Evolutionary conservation across 2,329 filamentous ascomycete genomes (phyloP), one percentile per base, ranked within the genome.

Genomic region (Ophiocordyceps robertsii): DNA sequence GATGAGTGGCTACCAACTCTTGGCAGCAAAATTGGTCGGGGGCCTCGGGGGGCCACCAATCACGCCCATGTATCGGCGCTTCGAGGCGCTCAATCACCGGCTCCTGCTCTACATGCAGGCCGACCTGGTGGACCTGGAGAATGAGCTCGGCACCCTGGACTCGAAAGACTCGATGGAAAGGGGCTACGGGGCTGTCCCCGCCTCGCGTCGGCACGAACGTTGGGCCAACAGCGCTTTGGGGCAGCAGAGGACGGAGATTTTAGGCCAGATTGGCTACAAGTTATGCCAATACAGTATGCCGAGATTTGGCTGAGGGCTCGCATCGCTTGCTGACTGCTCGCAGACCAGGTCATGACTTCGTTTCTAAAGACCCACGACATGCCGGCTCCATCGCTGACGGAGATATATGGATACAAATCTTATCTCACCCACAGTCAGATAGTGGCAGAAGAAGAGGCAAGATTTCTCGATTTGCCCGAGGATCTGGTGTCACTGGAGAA

Each of bases 61-160:
- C 29, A 62, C 56, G 38, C 85, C 86, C 1, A 73, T 94, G 45
- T 95, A 94, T 58, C 77, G 89, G 37, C 81, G 81, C 44, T 95
- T 95, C 54, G 81, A 85, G 56, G 72, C 77, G 11, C 65, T 95
- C 16, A 89, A 92, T 52, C 87, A 94, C 56, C 80, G 89, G 3
- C 65, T 94, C 3, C 65, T 95, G 3, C 68, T 95, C 0, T 80
- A 92, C 47, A 69, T 94, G 14, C 89, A 95, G 59, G 87, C 94
- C 55, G 86, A 94, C 57, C 75, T 95, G 16, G 70, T 72, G 29
- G 82, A 90, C 52, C 67, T 94, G 32, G 88, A 95, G 60, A 80
- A 87, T 53, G 78, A 89, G 44, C 70, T 95, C 1, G 73, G 76
- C 16, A 67, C 69, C 0, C 62, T 92, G 1, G 89, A 95, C 53